phyloP scores from a whole-genome alignment of 2,329 filamentous ascomycete genomes.

The Byssothecium circinans region DNA sequence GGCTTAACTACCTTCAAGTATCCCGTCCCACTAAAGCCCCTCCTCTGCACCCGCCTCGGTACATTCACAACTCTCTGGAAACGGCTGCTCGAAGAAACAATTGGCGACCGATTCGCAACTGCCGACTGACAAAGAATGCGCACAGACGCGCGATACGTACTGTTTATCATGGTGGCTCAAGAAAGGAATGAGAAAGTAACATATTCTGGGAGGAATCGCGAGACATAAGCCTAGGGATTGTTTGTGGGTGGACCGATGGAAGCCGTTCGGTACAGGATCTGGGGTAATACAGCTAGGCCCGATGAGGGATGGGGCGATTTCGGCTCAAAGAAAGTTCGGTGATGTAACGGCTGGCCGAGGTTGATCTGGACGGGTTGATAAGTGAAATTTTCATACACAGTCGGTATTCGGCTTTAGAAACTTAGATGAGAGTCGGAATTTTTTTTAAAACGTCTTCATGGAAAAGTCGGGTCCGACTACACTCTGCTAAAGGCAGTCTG shows the following conservation, averaged over 20 bases:
- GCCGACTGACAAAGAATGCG: constrained; percentile 29
- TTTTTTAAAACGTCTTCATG: no score
- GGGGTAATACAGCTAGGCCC: constrained; percentile 8
- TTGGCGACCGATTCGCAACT: constrained; percentile 23
- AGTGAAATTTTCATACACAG: not conserved
- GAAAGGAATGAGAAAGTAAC: constrained; percentile 19
- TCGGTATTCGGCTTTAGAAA: not conserved
- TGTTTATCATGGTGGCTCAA: constrained; percentile 33
- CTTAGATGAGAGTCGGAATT: no score
- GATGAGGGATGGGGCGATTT: not conserved
- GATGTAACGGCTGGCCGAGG: not conserved
- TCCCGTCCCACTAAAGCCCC: constrained; percentile 44
- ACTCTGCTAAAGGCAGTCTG: no score
- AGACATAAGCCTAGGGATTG: constrained; percentile 9
- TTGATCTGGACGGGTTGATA: not conserved
- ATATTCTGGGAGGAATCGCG: constrained; percentile 16
- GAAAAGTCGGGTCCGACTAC: no score
- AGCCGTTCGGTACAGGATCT: constrained; percentile 12
- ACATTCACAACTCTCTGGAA: constrained; percentile 13
- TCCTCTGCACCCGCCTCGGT: constrained; percentile 27
- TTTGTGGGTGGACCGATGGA: constrained; percentile 8
- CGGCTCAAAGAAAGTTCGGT: not conserved
- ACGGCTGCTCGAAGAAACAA: constrained; percentile 10
- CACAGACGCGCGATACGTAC: constrained; percentile 34
- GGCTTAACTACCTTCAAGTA: constrained; percentile 65